Percentiles rank a stretch among this genome's conserved stretches.
Conservation (phyloP, 495 filamentous ascomycete genomes). For the Penicillium paradoxum region DNA sequence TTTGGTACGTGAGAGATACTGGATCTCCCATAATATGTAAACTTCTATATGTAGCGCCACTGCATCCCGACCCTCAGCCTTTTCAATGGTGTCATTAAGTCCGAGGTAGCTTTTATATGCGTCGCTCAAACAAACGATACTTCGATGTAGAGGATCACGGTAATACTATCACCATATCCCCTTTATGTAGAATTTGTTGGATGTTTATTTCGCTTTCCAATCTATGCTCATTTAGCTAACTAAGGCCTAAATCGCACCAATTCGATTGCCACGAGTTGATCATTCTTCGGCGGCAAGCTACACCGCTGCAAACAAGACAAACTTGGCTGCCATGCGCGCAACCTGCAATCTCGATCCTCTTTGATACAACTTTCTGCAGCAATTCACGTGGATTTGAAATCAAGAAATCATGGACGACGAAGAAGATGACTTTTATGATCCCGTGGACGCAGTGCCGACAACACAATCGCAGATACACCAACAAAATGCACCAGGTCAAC, state of each 20-base stretch:
- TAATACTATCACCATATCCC: no score
- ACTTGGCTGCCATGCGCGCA: conserved; percentile 21
- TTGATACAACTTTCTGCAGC: conserved; percentile 13
- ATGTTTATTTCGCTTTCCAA: no score
- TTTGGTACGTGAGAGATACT: no score
- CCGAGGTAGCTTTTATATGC: background rate
- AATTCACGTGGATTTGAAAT: conserved; percentile 8
- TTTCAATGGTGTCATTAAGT: no score
- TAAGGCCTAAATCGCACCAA: no score
- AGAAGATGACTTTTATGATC: conserved; percentile 53
- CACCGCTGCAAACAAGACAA: conserved; percentile 35
- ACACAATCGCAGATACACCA: conserved; percentile 23
- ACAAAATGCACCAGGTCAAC: conserved; percentile 18
- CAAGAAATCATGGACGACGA: conserved; percentile 44
- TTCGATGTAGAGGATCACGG: no score
- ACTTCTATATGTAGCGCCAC: no score
- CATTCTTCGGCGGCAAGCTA: background rate
- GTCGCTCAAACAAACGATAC: background rate
- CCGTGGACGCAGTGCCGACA: conserved; percentile 38
- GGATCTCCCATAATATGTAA: no score
- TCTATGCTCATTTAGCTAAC: no score
- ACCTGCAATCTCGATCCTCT: conserved; percentile 17
- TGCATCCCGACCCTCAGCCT: no score
- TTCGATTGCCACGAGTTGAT: no score
- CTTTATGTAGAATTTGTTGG: no score